Evolutionary conservation across 768 basidiomycete genomes (phyloP), one percentile per base, ranked within the genome.

Genomic region (Hysterangium stoloniferum): DNA sequence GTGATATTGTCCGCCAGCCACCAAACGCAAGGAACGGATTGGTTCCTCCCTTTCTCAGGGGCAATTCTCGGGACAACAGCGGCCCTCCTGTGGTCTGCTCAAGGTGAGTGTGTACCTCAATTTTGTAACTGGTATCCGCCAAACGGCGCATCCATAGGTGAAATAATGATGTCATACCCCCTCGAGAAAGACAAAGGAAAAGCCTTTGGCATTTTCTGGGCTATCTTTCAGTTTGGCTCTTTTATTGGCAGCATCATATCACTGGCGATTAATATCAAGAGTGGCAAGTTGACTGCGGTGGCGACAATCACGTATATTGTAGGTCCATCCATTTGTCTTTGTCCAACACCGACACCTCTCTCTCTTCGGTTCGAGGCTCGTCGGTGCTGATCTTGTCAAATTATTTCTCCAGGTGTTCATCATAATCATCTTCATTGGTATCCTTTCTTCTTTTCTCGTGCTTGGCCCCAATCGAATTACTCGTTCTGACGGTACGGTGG

Each of bases 101-200:
- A 75, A 55, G 77, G 77, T 9, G n/a, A n/a, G n/a, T n/a, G n/a
- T n/a, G n/a, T n/a, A n/a, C n/a, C n/a, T n/a, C n/a, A n/a, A n/a
- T n/a, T n/a, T n/a, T n/a, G n/a, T n/a, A n/a, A n/a, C n/a, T n/a
- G n/a, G n/a, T n/a, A n/a, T n/a, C n/a, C n/a, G n/a, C n/a, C n/a
- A n/a, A n/a, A n/a, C n/a, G n/a, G n/a, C n/a, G n/a, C n/a, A n/a
- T n/a, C n/a, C n/a, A n/a, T n/a, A n/a, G n/a, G n/a, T n/a, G 50
- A 66, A 2, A 64, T 79, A 54, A 78, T 79, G 77, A 71, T 78
- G 74, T 65, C 71, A 5, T 76, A 78, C 53, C 77, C 78, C 4
- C 67, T 74, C 2, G 78, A 79, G 55, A 74, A 76, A 47, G 73
- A 78, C 57, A 79, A 79, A 57, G 78, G 78, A 12, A 64, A 64